Base-by-base conservation (phyloP, 257 asterid genomes). In the Plectranthus barbatus region DNA sequence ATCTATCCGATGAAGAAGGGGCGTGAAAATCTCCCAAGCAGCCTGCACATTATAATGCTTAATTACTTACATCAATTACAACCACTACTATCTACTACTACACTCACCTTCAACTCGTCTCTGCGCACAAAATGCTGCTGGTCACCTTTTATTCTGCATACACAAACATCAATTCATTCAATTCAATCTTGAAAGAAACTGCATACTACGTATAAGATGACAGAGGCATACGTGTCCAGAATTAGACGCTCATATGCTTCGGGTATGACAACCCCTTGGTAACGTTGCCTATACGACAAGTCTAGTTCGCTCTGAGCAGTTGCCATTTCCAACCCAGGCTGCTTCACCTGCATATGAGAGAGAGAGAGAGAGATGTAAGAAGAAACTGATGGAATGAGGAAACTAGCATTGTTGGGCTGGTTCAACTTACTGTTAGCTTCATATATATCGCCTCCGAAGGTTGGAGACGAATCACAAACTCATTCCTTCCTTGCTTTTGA, bases 91-190 rank as follows among this genome's bases (percentile, higher is more conserved):
- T 26, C n/a, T n/a, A n/a, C n/a, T n/a, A n/a, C n/a, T n/a, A n/a
- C n/a, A n/a, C 0, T 42, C n/a, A 42, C 48, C 97, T 87, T 90
- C 79, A 93, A 69, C 84, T 93, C 99, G 20, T 93, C 99, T 57
- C 97, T 79, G 5, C 99, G 94, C 63, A 93, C 99, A 73, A 93
- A 93, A 84, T 90, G 99, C 74, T 93, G 99, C 76, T 93, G 99
- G 76, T 93, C 99, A 3, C 97, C 97, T 75, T 81, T 87, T 60
- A 93, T 90, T 70, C 99, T 93, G 85, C 5, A 5, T 26, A 26
- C 31, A 26, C 31, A 26, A 26, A 26, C 31, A 26, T 26, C 3
- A 26, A 26, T 26, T 1, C 2, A 26, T 26, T 26, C 3, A 26
- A 26, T 26, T 1, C 31, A 26, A 26, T 1, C 31, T 1, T 26